A percentile compares a stretch with the other conserved stretches of the same genome.
Conservation (phyloP, 1,284 basidiomycete genomes). For the Hortiboletus rubellus region DNA sequence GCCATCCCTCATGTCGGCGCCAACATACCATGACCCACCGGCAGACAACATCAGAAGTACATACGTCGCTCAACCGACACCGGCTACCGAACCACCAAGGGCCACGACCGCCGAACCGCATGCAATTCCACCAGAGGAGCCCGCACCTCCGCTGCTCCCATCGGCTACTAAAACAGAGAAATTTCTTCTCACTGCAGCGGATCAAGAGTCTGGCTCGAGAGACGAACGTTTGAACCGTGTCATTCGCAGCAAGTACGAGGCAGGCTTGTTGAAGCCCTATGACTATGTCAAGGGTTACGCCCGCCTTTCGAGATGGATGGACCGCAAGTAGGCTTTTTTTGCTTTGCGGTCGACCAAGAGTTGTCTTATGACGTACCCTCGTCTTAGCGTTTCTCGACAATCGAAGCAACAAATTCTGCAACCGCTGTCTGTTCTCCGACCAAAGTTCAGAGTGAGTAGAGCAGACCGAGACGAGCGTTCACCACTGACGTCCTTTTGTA, state of each 20-base stretch:
- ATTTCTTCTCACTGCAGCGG: constrained; percentile 93
- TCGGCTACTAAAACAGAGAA: constrained; percentile 78
- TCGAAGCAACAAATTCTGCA: constrained; percentile 90
- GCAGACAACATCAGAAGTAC: constrained; percentile 12
- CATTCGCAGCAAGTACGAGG: constrained; percentile 96
- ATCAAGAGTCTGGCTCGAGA: constrained; percentile 89
- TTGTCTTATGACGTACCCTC: neutral
- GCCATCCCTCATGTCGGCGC: constrained; percentile 50
- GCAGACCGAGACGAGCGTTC: neutral
- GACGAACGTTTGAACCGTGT: constrained; percentile 91
- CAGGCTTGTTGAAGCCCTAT: constrained; percentile 91
- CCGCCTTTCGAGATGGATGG: constrained; percentile 92
- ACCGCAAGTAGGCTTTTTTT: constrained; percentile 64
- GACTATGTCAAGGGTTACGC: constrained; percentile 97
- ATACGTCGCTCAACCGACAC: constrained; percentile 18
- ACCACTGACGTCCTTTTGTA: neutral
- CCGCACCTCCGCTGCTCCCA: constrained; percentile 50
- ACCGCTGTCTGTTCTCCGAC: constrained; percentile 86
- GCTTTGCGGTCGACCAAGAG: neutral
- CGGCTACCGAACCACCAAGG: constrained; percentile 19
- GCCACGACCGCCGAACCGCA: constrained; percentile 14
- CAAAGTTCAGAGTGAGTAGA: constrained; percentile 80
- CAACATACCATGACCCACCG: constrained; percentile 36
- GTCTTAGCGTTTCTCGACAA: constrained; percentile 75
- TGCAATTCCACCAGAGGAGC: constrained; percentile 27